Base-by-base conservation (phyloP, 176 grass and related monocot species). In the Carex scoparia region DNA sequence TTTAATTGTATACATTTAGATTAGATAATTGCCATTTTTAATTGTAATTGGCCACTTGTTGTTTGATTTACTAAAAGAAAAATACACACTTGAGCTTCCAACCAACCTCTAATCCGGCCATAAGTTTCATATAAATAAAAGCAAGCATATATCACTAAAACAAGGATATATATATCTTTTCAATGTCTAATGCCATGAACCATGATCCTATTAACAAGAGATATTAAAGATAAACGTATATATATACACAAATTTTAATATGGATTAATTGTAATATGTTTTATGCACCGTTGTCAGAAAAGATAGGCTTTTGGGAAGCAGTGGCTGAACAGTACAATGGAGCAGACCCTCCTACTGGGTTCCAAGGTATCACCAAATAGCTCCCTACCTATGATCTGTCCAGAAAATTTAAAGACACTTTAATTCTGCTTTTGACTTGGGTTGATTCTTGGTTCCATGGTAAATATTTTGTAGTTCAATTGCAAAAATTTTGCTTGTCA, bases 261-360 rank as follows among this genome's bases (percentile, higher is more conserved):
- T 82, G 30, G 68, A 76, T 49, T 49, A 49, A 49, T 46, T 86
- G 69, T 19, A 65, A 74, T 48, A 65, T 70, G 84, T 84, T 35
- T 69, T 90, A 85, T 85, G 71, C 68, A 85, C 18, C 1, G 27
- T 81, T 82, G 72, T 54, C 86, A 93, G 93, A 87, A 33, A 92
- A 85, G 84, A 95, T 70, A 44, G 87, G 77, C 18, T 95, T 98
- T 73, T 98, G 93, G 93, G 91, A 90, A 77, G 79, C 82, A 16
- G 83, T 92, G 12, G 77, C 84, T 1, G 87, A 90, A 18, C 89
- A 94, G 83, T 95, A 98, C 69, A 84, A 95, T 90, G 91, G 92
- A 83, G 88, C 87, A 84, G 93, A 94, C n/a, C 93, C 91, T 27
- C 93, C 90, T 68, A 89, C 90, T 77, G 96, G 96, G 5, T 98